Conservation (phyloP, 345 rosid species). For the Lepidium didymum region DNA sequence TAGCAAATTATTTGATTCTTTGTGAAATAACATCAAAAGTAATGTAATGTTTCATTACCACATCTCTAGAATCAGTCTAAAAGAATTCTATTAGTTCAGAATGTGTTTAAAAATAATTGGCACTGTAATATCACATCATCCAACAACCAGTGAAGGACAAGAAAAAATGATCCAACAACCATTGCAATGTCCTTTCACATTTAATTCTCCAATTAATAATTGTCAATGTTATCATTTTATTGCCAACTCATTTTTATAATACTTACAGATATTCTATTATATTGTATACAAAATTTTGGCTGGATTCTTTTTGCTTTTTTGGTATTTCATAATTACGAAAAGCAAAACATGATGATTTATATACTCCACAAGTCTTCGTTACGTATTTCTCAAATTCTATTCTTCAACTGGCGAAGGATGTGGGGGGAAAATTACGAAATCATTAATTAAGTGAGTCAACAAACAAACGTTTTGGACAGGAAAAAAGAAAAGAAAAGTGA, state of each 20-base stretch:
- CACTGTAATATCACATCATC: slow-evolving; percentile 26
- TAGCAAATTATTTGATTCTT: not conserved
- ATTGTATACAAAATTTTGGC: too few species aligned
- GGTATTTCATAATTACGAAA: not conserved
- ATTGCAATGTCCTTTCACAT: slow-evolving; percentile 31
- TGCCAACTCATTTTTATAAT: not conserved
- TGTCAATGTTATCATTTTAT: not conserved
- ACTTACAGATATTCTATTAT: too few species aligned
- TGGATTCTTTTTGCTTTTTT: not conserved
- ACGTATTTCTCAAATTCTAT: not conserved
- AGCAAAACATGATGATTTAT: not conserved
- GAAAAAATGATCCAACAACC: slow-evolving; percentile 15
- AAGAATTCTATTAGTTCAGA: not conserved
- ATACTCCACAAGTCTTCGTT: not conserved
- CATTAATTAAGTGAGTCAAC: not conserved
- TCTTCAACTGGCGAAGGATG: not conserved
- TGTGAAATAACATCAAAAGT: not conserved
- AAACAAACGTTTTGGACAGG: not conserved
- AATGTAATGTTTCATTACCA: not conserved
- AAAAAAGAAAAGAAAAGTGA: not conserved
- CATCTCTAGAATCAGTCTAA: slow-evolving; percentile 10
- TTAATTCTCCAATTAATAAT: not conserved
- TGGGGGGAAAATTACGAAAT: not conserved
- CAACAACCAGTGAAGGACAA: slow-evolving; percentile 18
- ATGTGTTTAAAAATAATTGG: not conserved